Evolutionary conservation across 2,329 filamentous ascomycete species (phyloP).

Genomic region (Fusarium sp.): DNA sequence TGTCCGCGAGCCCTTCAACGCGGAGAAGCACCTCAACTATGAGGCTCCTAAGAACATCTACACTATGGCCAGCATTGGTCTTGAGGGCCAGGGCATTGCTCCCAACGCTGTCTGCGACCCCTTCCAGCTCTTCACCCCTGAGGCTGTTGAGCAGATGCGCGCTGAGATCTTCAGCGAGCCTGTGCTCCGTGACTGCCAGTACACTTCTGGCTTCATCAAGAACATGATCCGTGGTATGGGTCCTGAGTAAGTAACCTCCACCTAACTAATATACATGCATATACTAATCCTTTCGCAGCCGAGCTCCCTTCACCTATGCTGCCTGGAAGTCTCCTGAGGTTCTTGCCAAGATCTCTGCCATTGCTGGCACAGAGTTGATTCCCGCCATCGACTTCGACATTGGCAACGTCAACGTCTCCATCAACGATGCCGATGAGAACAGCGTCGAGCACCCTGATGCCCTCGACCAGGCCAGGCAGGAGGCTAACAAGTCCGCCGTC

Average conservation of each 20-base stretch:
- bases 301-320: conserved; percentile 75
- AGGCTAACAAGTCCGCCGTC: conserved; percentile 66
- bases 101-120: conserved; percentile 75
- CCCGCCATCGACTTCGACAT: conserved; percentile 69
- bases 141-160: conserved; percentile 74
- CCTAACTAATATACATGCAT: conserved; percentile 70
- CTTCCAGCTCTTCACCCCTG: conserved; percentile 73
- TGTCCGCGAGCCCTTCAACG: conserved; percentile 60
- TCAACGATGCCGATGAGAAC: conserved; percentile 57
- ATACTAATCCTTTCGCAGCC: conserved; percentile 64
- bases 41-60: conserved; percentile 65
- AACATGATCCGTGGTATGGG: conserved; percentile 69
- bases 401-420: conserved; percentile 66
- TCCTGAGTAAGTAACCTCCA: conserved; percentile 56
- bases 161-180: conserved; percentile 71
- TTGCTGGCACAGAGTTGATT: conserved; percentile 69
- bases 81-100: conserved; percentile 71
- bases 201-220: conserved; percentile 60
- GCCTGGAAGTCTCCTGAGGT: conserved; percentile 61
- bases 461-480: conserved; percentile 44
- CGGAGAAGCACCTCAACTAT: conserved; percentile 69
- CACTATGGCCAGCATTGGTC: conserved; percentile 74
- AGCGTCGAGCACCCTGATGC: conserved; percentile 64
- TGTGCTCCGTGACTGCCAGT: conserved; percentile 70
- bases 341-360: conserved; percentile 63